Conservation (phyloP, 345 rosid genomes). For the Lepidium sativum region DNA sequence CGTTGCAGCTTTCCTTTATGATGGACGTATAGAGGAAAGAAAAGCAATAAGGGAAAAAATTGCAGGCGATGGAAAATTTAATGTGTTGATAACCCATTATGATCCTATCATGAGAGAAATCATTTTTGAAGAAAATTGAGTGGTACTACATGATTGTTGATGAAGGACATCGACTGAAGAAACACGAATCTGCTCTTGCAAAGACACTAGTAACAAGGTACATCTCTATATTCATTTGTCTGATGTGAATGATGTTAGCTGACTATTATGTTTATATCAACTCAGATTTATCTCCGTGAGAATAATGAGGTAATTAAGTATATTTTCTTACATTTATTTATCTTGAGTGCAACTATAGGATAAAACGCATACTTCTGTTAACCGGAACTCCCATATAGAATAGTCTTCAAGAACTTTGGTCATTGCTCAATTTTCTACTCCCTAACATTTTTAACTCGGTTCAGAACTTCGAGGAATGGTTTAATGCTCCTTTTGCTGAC, state of each 20-base stretch:
- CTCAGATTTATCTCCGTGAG: background rate
- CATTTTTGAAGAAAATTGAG: slow-evolving; percentile 77
- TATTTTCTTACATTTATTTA: slow-evolving; percentile 20
- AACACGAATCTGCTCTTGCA: slow-evolving; percentile 89
- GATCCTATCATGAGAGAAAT: slow-evolving; percentile 97
- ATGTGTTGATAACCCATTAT: slow-evolving; percentile 90
- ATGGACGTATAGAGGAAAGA: slow-evolving; percentile 96
- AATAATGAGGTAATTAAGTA: background rate
- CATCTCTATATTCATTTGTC: slow-evolving; percentile 7
- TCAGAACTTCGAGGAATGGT: slow-evolving; percentile 96
- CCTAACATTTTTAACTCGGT: slow-evolving; percentile 92
- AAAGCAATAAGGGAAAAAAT: slow-evolving; percentile 75
- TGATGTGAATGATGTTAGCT: slow-evolving; percentile 8
- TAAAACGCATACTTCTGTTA: slow-evolving; percentile 83
- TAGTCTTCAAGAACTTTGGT: slow-evolving; percentile 95
- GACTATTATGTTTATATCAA: background rate
- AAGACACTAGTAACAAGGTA: slow-evolving; percentile 83
- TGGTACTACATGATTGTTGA: slow-evolving; percentile 97
- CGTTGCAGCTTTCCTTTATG: slow-evolving; percentile 84
- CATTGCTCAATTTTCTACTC: slow-evolving; percentile 95
- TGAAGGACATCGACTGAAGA: slow-evolving; percentile 98
- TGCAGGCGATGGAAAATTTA: slow-evolving; percentile 53
- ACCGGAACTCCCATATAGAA: slow-evolving; percentile 99
- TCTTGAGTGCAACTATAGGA: slow-evolving; percentile 63
- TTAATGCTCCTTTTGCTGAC: slow-evolving; percentile 97